A percentile compares a stretch with the other conserved stretches of the same genome.
These are phyloP conservation scores for Diutina siamensis DNA, from an alignment of 1,139 yeast species.

Conservation along the genomic window DNA sequence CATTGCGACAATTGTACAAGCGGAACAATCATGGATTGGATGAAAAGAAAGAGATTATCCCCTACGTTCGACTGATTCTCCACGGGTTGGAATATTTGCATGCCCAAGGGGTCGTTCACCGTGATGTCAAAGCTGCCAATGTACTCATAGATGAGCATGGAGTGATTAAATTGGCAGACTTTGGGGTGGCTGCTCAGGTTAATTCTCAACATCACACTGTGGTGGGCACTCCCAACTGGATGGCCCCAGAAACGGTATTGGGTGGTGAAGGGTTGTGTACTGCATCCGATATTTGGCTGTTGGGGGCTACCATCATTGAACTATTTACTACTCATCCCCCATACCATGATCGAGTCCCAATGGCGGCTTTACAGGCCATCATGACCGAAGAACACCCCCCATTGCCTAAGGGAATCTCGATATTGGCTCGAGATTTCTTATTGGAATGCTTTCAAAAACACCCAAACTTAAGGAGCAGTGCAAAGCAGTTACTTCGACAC, in stretches of 20 bases:
- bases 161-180: constrained; percentile 61
- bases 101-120: constrained; percentile 61
- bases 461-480: constrained; percentile 49
- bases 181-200: constrained; percentile 62
- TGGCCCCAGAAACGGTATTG: constrained; percentile 72
- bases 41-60: constrained; percentile 46
- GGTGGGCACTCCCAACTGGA: constrained; percentile 75
- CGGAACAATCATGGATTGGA: constrained; percentile 39
- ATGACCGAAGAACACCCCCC: constrained; percentile 80
- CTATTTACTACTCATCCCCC: constrained; percentile 83
- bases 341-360: constrained; percentile 66
- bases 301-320: constrained; percentile 90
- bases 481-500: constrained; percentile 45
- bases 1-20: constrained; percentile 59
- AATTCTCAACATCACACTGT: constrained; percentile 29
- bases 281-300: constrained; percentile 86
- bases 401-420: constrained; percentile 50
- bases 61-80: constrained; percentile 35
- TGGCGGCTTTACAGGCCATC: constrained; percentile 87
- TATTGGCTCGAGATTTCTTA: constrained; percentile 50
- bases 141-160: constrained; percentile 51
- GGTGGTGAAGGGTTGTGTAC: constrained; percentile 81
- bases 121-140: constrained; percentile 75
- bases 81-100: constrained; percentile 62
- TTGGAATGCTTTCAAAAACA: constrained; percentile 70